Percentiles rank a stretch among this genome's conserved stretches.
Conservation (phyloP, 2,329 filamentous ascomycete species). For the Zymoseptoria passerinii region DNA sequence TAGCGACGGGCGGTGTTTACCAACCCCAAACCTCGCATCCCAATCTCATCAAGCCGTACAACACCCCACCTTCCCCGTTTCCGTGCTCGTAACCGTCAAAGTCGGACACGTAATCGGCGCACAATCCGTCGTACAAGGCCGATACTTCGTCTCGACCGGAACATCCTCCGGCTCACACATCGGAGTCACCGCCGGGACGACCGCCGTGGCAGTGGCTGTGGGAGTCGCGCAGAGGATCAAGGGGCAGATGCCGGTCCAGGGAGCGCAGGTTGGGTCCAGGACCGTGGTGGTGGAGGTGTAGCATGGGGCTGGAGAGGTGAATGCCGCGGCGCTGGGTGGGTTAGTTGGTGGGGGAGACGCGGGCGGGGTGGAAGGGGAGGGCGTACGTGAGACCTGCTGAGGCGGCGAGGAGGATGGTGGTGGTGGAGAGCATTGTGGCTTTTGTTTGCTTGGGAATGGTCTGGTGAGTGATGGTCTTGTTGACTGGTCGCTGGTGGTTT, state of each 20-base stretch:
- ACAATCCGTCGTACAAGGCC: conserved; percentile 7
- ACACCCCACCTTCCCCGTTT: conserved; percentile 1
- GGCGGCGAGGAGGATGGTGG: background rate
- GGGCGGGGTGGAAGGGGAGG: background rate
- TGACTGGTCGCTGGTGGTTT: background rate
- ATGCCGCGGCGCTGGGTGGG: background rate
- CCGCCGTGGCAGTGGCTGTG: conserved; percentile 4
- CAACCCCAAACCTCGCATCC: no score
- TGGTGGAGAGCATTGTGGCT: background rate
- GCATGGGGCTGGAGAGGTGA: background rate
- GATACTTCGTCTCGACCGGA: conserved; percentile 3
- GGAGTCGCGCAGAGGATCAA: conserved; percentile 5
- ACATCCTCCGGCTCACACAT: background rate
- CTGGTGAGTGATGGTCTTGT: background rate
- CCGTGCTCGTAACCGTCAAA: conserved; percentile 6
- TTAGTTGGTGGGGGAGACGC: background rate
- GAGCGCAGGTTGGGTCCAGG: conserved; percentile 6
- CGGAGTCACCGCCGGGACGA: background rate
- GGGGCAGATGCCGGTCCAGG: conserved; percentile 5
- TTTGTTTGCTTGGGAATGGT: background rate
- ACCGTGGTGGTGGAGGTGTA: conserved; percentile 7
- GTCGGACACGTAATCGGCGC: conserved; percentile 9
- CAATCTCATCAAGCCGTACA: conserved; percentile 4
- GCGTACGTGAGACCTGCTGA: background rate
- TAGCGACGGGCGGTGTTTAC: no score